phyloP scores from a whole-genome alignment of 1,139 yeast genomes.

The Yamadazyma sp. region DNA sequence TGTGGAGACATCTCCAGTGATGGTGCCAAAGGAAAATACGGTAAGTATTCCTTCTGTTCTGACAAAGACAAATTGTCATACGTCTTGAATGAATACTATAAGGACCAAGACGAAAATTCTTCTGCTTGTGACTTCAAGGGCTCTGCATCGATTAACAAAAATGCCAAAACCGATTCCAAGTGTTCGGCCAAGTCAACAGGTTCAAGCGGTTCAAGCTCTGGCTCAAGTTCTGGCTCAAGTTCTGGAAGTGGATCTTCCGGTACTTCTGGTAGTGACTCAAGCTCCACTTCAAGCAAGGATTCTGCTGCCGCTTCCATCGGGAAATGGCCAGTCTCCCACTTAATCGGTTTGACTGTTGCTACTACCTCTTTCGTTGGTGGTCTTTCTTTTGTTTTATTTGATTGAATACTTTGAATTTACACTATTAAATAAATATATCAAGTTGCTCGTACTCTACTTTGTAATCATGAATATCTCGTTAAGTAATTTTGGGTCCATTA shows the following conservation, averaged over 20 bases:
- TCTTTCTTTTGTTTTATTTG: conserved; percentile 32
- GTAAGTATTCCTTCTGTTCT: conserved; percentile 60
- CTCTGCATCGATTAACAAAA: conserved; percentile 49
- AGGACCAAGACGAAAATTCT: conserved; percentile 38
- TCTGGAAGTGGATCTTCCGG: conserved; percentile 11
- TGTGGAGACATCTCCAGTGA: conserved; percentile 57
- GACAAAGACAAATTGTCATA: conserved; percentile 63
- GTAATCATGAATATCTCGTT: conserved; percentile 91
- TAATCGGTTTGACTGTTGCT: conserved; percentile 31
- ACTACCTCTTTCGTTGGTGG: conserved; percentile 42
- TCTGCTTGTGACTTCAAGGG: conserved; percentile 71
- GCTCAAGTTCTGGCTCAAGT: conserved; percentile 9
- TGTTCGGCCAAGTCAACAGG: conserved; percentile 41
- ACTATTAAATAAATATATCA: neutral
- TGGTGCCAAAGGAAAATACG: conserved; percentile 63
- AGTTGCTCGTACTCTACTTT: conserved; percentile 22
- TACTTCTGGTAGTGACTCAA: conserved; percentile 7
- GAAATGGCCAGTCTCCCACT: conserved; percentile 28
- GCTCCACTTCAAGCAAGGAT: conserved; percentile 18
- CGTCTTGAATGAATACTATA: conserved; percentile 60
- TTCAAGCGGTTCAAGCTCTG: conserved; percentile 27
- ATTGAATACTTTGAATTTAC: conserved; percentile 8
- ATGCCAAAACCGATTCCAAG: conserved; percentile 53
- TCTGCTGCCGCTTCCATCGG: conserved; percentile 22
- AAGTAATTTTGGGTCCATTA: conserved; percentile 82